phyloP scores from a whole-genome alignment of 371 early-diverging fungal genomes.

The Mortierella sp. region DNA sequence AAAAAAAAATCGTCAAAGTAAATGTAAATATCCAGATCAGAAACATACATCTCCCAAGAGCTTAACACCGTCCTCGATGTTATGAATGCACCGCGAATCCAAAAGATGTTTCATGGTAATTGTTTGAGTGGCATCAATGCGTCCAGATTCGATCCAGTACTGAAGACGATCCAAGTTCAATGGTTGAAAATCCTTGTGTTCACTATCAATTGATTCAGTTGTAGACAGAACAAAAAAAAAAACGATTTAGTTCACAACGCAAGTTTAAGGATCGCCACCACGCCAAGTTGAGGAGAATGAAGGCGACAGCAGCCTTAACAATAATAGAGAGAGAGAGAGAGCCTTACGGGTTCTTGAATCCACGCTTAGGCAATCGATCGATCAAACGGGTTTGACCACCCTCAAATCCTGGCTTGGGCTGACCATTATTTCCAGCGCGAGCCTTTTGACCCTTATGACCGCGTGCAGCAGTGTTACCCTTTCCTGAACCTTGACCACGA shows the following conservation, averaged over 20 bases:
- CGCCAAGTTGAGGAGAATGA: no score
- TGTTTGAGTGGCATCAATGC: slow-evolving; percentile 83
- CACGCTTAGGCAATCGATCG: slow-evolving; percentile 91
- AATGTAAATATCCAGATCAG: neutral
- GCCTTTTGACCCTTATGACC: slow-evolving; percentile 96
- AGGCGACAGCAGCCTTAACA: neutral
- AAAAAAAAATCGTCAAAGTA: neutral
- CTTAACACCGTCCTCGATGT: slow-evolving; percentile 89
- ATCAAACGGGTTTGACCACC: slow-evolving; percentile 95
- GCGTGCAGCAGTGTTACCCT: slow-evolving; percentile 92
- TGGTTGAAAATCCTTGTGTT: slow-evolving; percentile 76
- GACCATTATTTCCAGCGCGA: slow-evolving; percentile 77
- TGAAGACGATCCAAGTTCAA: slow-evolving; percentile 92
- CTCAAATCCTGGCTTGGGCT: slow-evolving; percentile 90
- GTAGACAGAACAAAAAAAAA: neutral
- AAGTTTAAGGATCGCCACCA: neutral
- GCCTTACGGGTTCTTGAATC: slow-evolving; percentile 82
- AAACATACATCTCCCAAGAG: slow-evolving; percentile 81
- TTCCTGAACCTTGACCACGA: slow-evolving; percentile 88
- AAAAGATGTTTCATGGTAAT: slow-evolving; percentile 90
- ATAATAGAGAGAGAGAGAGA: neutral
- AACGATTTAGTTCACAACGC: neutral
- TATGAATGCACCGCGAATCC: slow-evolving; percentile 80
- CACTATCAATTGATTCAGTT: slow-evolving; percentile 53
- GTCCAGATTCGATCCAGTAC: slow-evolving; percentile 90